These are phyloP conservation scores for Phaffomyces antillensis DNA, from an alignment of 805 yeast species.

Conservation along the genomic window DNA sequence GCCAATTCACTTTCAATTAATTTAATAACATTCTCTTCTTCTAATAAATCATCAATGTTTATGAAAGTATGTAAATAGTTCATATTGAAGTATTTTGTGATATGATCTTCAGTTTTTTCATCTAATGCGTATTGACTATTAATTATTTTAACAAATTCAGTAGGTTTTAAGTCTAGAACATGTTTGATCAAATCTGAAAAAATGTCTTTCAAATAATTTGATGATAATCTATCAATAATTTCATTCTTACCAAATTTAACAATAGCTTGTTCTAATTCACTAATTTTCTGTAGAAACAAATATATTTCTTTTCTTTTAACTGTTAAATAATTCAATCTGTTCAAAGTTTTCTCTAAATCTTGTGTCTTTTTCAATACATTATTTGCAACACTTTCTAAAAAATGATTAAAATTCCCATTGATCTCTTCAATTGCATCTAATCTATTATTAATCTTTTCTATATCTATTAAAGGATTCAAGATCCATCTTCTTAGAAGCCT, in stretches of 20 bases:
- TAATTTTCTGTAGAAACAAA: conserved; percentile 37
- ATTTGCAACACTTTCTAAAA: conserved; percentile 30
- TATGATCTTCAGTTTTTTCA: conserved; percentile 42
- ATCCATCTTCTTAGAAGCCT: conserved; percentile 69
- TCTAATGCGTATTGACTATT: conserved; percentile 42
- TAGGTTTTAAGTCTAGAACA: conserved; percentile 26
- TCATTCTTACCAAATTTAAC: conserved; percentile 23
- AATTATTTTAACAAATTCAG: conserved; percentile 40
- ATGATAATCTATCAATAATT: conserved; percentile 18
- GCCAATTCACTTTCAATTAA: conserved; percentile 43
- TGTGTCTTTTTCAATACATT: conserved; percentile 29
- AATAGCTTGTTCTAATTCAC: conserved; percentile 26
- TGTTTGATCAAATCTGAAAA: conserved; percentile 32
- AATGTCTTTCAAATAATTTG: conserved; percentile 30
- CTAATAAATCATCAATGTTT: conserved; percentile 7
- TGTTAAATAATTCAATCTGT: conserved; percentile 52
- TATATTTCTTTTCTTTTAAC: conserved; percentile 56
- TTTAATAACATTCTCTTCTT: conserved; percentile 32
- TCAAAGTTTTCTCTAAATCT: conserved; percentile 53
- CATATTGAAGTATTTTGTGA: conserved; percentile 34
- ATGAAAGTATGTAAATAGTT: conserved; percentile 24
- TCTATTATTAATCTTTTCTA: conserved; percentile 50
- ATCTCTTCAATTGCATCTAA: conserved; percentile 52
- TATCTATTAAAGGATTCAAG: conserved; percentile 56
- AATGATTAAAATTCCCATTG: conserved; percentile 30